Base-by-base conservation (phyloP, 768 basidiomycete genomes). In the Cantharellus anzutake region DNA sequence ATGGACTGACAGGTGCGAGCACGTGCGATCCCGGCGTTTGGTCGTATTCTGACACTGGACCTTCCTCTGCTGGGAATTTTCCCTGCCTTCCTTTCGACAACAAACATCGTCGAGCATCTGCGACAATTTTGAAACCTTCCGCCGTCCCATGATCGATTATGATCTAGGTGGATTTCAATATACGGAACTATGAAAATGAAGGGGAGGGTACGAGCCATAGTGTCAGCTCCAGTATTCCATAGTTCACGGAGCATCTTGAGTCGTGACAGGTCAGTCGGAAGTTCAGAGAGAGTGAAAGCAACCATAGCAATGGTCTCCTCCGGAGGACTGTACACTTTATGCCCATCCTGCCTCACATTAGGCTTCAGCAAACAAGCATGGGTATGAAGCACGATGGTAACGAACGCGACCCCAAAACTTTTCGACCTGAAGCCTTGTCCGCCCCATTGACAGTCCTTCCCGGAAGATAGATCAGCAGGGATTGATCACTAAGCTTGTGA, bases 191-290 rank as follows among this genome's bases (percentile, higher is more conserved):
- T 48, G 29, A 48, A 11, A 48, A 11, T 48, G 44, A 48, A 48
- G 11, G 44, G 44, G 34, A 39, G 20, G 60, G 56, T 55, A 60
- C 72, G 63, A 64, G 92, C 87, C 55, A 96, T 81, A 34, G 81
- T 78, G 66, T 85, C 80, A 29, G 91, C 91, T 51, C 88, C 90
- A 65, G 88, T 89, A 52, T 86, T 78, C 92, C 92, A 97, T 76
- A 97, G 86, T 65, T 87, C 80, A 66, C 83, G 81, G 37, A 93
- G 75, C 51, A 90, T 67, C 2, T 74, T 71, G 70, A 80, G 83
- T 61, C 84, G 77, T 4, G 80, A 76, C 16, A 81, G 65, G 44
- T 79, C 68, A 2, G 77, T 80, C 3, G 81, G 72, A 16, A 91
- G 72, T 20, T 86, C 78, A n/a, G 86, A 82, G 1, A 99, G 72